Evolutionary conservation across 768 basidiomycete species (phyloP).

Genomic region (Leccinellum luteum): DNA sequence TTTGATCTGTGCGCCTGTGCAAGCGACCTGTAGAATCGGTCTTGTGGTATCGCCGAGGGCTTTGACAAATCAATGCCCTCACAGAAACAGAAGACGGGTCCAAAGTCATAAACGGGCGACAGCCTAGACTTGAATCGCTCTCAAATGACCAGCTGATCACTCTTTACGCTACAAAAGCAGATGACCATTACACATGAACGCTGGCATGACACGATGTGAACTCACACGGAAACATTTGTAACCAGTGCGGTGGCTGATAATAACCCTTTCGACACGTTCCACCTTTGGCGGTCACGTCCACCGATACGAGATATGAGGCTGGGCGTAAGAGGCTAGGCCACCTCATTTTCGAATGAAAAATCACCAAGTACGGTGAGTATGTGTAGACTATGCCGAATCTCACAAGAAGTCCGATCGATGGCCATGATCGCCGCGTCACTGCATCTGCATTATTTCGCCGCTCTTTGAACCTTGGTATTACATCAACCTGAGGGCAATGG

Average conservation of each 20-base stretch:
- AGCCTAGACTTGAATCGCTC: neutral
- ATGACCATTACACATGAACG: neutral
- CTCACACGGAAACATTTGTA: conserved; percentile 11
- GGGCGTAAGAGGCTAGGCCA: conserved; percentile 7
- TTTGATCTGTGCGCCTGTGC: conserved; percentile 1
- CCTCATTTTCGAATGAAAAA: conserved; percentile 26
- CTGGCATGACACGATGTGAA: neutral
- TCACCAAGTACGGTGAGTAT: conserved; percentile 16
- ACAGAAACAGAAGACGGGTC: conserved; percentile 2
- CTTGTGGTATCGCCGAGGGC: conserved; percentile 18
- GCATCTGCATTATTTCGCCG: conserved; percentile 12
- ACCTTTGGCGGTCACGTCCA: conserved; percentile 5
- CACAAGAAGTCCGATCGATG: conserved; percentile 19
- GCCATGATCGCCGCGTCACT: conserved; percentile 23
- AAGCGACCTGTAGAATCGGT: neutral
- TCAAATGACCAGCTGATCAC: conserved; percentile 3
- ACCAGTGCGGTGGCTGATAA: conserved; percentile 1
- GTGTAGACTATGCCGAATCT: conserved; percentile 6
- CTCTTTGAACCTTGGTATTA: conserved; percentile 12
- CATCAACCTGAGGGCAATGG: conserved; percentile 8
- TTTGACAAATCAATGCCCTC: conserved; percentile 3
- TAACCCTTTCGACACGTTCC: conserved; percentile 3
- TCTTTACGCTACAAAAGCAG: conserved; percentile 9
- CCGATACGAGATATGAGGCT: conserved; percentile 15
- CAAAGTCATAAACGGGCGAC: neutral